Evolutionary conservation across 768 basidiomycete species (phyloP).

Genomic region (Cyclocybe cylindracea): DNA sequence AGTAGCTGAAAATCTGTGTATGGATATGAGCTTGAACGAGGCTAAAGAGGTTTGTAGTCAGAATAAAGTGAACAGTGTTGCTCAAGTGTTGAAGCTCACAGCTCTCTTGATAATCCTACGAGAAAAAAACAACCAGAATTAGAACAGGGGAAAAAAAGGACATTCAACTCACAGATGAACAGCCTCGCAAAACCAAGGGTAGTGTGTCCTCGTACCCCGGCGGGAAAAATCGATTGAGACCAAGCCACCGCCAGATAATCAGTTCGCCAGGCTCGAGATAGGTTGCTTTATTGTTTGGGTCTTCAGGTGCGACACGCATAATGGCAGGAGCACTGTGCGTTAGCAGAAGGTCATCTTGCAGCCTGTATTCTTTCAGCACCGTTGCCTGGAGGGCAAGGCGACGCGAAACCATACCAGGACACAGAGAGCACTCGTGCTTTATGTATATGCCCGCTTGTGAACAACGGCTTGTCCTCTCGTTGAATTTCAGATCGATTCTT

Average conservation of each 20-base stretch:
- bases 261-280: conserved; percentile 51
- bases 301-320: conserved; percentile 33
- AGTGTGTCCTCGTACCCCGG: conserved; percentile 29
- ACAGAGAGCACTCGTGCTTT: conserved; percentile 65
- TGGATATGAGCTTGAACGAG: conserved; percentile 65
- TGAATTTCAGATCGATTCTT: conserved; percentile 36
- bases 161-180: conserved; percentile 51
- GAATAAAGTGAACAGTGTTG: not conserved
- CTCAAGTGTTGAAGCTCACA: conserved; percentile 41
- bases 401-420: conserved; percentile 46
- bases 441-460: conserved; percentile 67
- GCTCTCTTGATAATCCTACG: conserved; percentile 76
- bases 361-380: conserved; percentile 37
- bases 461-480: conserved; percentile 77
- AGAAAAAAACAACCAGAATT: not conserved
- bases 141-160: not conserved
- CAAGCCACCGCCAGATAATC: conserved; percentile 70
- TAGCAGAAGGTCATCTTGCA: conserved; percentile 53
- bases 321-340: conserved; percentile 56
- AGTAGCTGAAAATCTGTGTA: conserved; percentile 42
- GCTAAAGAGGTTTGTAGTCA: conserved; percentile 34
- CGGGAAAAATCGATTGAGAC: conserved; percentile 65
- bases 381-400: not conserved
- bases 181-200: conserved; percentile 50
- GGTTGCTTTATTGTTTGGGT: conserved; percentile 22